phyloP scores from a whole-genome alignment of 495 filamentous ascomycete genomes.

The Elasticomyces elasticus region DNA sequence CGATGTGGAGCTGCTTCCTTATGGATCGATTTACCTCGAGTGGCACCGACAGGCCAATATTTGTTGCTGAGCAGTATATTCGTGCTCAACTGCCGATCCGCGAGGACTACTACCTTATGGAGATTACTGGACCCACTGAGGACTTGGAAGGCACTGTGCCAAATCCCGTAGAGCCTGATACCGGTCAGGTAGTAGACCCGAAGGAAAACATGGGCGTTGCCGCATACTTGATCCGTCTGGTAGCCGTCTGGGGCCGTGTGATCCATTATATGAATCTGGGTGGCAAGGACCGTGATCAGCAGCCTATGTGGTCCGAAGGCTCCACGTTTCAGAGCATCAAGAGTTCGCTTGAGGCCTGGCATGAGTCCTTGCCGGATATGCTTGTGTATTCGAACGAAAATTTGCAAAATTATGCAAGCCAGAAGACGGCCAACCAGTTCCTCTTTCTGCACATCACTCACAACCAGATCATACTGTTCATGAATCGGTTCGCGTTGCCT shows the following conservation, averaged over 20 bases:
- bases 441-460: constrained; percentile 85
- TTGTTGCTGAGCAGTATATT: constrained; percentile 77
- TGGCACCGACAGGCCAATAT: constrained; percentile 86
- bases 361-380: constrained; percentile 54
- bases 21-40: constrained; percentile 98
- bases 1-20: constrained; percentile 95
- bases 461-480: constrained; percentile 82
- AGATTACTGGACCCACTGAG: constrained; percentile 82
- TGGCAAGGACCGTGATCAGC: constrained; percentile 59
- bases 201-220: constrained; percentile 88
- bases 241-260: constrained; percentile 81
- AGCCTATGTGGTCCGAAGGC: constrained; percentile 70
- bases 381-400: constrained; percentile 72
- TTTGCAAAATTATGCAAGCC: constrained; percentile 70
- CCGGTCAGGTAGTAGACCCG: constrained; percentile 55
- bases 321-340: constrained; percentile 65
- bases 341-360: constrained; percentile 61
- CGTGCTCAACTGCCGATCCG: constrained; percentile 85
- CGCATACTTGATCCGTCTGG: constrained; percentile 78
- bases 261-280: constrained; percentile 87
- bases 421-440: constrained; percentile 82
- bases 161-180: constrained; percentile 52
- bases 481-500: constrained; percentile 79
- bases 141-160: constrained; percentile 64
- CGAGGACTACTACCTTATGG: constrained; percentile 81